Evolutionary conservation across 306 rosid species (phyloP).

Genomic region (Dryas drummondii): DNA sequence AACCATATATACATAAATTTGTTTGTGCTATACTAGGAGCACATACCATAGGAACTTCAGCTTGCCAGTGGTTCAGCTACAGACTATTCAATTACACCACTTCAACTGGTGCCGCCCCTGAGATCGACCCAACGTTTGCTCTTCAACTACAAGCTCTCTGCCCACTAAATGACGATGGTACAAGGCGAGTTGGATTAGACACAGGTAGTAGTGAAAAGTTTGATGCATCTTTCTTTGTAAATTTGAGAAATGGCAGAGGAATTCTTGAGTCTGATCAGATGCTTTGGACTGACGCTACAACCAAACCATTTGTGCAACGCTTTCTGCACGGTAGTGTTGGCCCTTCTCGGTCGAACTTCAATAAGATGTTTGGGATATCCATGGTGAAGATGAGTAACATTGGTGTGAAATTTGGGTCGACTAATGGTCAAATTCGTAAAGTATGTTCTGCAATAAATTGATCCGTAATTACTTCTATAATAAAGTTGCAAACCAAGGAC

Average conservation of each 20-base stretch:
- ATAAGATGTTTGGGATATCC: conserved; percentile 48
- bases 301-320: conserved; percentile 41
- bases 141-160: conserved; percentile 43
- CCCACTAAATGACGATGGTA: conserved; percentile 39
- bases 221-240: conserved; percentile 38
- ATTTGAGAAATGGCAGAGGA: conserved; percentile 43
- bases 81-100: conserved; percentile 48
- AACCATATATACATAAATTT: background rate
- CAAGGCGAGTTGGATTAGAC: conserved; percentile 44
- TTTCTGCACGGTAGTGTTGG: background rate
- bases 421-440: conserved; percentile 54
- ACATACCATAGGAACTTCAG: conserved; percentile 59
- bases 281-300: conserved; percentile 57
- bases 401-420: conserved; percentile 37
- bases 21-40: conserved; percentile 29
- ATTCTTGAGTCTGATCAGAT: conserved; percentile 53
- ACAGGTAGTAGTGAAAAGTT: conserved; percentile 37
- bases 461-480: too few species aligned
- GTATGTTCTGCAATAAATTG: conserved; percentile 54
- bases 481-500: background rate
- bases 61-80: conserved; percentile 43
- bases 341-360: conserved; percentile 34
- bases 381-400: conserved; percentile 69
- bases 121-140: conserved; percentile 43
- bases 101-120: conserved; percentile 48